phyloP scores from a whole-genome alignment of 768 basidiomycete genomes.

The Russula ochroleuca region DNA sequence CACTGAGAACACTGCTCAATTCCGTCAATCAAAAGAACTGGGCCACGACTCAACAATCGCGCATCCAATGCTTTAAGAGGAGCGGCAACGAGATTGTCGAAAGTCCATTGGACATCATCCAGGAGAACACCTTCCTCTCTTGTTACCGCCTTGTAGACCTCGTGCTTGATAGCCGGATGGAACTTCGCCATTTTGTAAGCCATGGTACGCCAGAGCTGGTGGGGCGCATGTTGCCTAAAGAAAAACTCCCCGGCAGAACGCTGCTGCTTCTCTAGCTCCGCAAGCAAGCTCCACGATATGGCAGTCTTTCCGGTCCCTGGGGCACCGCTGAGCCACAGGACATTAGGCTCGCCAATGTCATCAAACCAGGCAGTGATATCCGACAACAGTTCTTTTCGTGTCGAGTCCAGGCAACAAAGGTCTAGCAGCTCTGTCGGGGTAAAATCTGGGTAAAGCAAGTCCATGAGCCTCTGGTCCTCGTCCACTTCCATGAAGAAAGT shows the following conservation, averaged over 20 bases:
- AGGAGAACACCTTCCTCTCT: background rate
- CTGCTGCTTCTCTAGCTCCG: slow-evolving; percentile 17
- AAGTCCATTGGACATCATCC: background rate
- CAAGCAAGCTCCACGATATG: slow-evolving; percentile 17
- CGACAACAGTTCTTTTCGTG: background rate
- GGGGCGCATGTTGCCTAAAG: background rate
- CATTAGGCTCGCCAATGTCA: slow-evolving; percentile 7
- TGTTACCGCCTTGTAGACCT: slow-evolving; percentile 4
- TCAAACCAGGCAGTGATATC: slow-evolving; percentile 16
- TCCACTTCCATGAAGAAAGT: background rate
- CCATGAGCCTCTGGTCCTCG: slow-evolving; percentile 5
- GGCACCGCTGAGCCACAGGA: slow-evolving; percentile 21
- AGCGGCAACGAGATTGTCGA: slow-evolving; percentile 7
- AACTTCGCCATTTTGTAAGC: slow-evolving; percentile 22
- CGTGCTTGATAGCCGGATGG: slow-evolving; percentile 15
- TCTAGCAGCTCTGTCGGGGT: background rate
- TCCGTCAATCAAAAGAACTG: slow-evolving; percentile 18
- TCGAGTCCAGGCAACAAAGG: slow-evolving; percentile 8
- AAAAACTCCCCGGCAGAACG: slow-evolving; percentile 15
- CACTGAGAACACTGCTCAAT: slow-evolving; percentile 14
- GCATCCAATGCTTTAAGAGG: slow-evolving; percentile 7
- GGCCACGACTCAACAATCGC: slow-evolving; percentile 1
- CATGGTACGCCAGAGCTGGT: slow-evolving; percentile 6
- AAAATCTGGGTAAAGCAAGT: slow-evolving; percentile 2
- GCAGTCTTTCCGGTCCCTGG: slow-evolving; percentile 23